Evolutionary conservation across 1,139 yeast genomes (phyloP), one percentile per base, ranked within the genome.

Genomic region (Komagataea norvegica): DNA sequence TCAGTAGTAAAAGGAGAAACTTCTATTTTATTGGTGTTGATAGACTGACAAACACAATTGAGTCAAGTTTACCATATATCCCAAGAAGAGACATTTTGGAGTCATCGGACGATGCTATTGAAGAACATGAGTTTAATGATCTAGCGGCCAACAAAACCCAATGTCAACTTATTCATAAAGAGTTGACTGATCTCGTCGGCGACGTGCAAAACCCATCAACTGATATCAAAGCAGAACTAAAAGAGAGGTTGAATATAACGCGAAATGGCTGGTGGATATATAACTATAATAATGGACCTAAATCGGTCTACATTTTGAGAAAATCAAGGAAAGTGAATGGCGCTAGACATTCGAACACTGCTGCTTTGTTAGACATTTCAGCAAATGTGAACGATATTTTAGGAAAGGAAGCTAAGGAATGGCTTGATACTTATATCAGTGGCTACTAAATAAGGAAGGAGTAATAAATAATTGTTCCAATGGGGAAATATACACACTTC

Each of bases 191-290:
- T 9, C 22, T 36, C 7, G 32, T 49, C 11, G 35, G 19, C 7
- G 18, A 37, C 9, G 8, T 37, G 6, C 37, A 35, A 13, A 33
- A 21, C 19, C 9, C n/a, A 3, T 29, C 20, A n/a, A 29, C 17
- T 8, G 13, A 9, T 8, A 10, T 11, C 14, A 18, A 18, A 10
- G 25, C 2, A 16, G 24, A 35, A 11, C 40, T 41, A 25, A 19
- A 33, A n/a, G 57, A 52, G 28, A 47, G 38, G 25, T 36, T 52
- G n/a, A 38, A 37, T 18, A 34, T 47, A 8, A 45, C 47, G 5
- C 40, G 40, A 19, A 48, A 48, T 33, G 52, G 52, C 1, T 52
- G 56, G 55, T 52, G 55, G 55, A 40, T 49, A 7, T 50, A 44
- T 34, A 40, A 41, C 22, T 20, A 34, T 6, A 29, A 34, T 5